These are phyloP conservation scores for Cephaloascus albidus DNA, from an alignment of 805 yeast species.

Conservation along the genomic window DNA sequence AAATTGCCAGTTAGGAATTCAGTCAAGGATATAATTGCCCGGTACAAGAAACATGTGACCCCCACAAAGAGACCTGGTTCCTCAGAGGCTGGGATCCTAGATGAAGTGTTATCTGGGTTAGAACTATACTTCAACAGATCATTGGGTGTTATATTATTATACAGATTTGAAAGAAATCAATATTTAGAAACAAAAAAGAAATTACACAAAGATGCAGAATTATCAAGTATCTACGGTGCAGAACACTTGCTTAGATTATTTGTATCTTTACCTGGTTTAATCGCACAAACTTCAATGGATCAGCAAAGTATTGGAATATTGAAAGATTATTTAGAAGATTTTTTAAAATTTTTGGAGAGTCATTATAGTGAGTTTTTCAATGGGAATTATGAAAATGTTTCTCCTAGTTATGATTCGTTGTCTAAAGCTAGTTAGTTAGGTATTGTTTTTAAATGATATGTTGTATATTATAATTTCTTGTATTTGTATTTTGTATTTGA, in stretches of 20 bases:
- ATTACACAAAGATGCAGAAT: slow-evolving; percentile 19
- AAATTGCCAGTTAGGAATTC: slow-evolving; percentile 51
- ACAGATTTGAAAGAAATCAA: slow-evolving; percentile 73
- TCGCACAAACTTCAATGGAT: slow-evolving; percentile 76
- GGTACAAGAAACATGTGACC: slow-evolving; percentile 28
- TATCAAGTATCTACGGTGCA: slow-evolving; percentile 58
- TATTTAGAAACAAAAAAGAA: slow-evolving; percentile 40
- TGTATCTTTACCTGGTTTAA: slow-evolving; percentile 74
- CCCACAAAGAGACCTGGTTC: slow-evolving; percentile 6
- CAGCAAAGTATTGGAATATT: slow-evolving; percentile 52
- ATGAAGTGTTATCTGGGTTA: slow-evolving; percentile 68
- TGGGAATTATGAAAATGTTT: slow-evolving; percentile 37
- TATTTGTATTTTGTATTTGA: not conserved
- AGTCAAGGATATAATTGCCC: slow-evolving; percentile 42
- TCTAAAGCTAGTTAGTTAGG: slow-evolving; percentile 7
- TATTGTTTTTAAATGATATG: not conserved
- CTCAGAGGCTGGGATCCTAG: slow-evolving; percentile 36
- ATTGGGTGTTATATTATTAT: slow-evolving; percentile 58
- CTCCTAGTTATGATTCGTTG: slow-evolving; percentile 36
- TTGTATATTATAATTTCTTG: not conserved
- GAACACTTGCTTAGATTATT: slow-evolving; percentile 76
- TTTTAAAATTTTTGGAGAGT: slow-evolving; percentile 42
- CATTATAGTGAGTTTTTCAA: slow-evolving; percentile 26
- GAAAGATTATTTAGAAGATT: slow-evolving; percentile 41
- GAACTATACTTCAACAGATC: slow-evolving; percentile 65